Conservation (phyloP, 2,329 filamentous ascomycete genomes). For the Diaporthe capsici region DNA sequence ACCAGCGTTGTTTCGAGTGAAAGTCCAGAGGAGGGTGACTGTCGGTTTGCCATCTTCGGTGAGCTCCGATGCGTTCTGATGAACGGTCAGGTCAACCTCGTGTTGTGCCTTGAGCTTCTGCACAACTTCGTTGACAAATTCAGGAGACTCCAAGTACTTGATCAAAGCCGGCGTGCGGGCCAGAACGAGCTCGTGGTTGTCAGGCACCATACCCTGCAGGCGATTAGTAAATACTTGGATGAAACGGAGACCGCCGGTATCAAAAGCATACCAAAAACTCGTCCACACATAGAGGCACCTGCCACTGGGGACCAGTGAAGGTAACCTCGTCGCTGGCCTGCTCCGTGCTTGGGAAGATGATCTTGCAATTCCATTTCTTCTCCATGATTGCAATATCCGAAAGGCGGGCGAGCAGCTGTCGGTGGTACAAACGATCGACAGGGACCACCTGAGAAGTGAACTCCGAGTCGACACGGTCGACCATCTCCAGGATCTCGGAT, state of each 20-base stretch:
- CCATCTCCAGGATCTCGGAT: constrained; percentile 99
- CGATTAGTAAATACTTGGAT: constrained; percentile 49
- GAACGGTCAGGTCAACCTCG: constrained; percentile 87
- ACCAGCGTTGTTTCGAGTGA: constrained; percentile 97
- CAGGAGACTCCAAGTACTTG: constrained; percentile 84
- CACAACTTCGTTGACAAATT: constrained; percentile 85
- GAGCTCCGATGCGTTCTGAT: constrained; percentile 72
- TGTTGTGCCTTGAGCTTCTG: constrained; percentile 91
- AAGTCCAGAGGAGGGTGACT: constrained; percentile 79
- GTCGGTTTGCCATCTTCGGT: constrained; percentile 71
- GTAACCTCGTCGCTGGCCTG: constrained; percentile 96
- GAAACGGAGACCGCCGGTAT: not conserved
- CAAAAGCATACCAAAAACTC: constrained; percentile 81
- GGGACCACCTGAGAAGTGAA: constrained; percentile 95
- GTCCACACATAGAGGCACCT: constrained; percentile 96
- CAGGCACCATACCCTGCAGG: constrained; percentile 90
- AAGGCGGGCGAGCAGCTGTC: constrained; percentile 90
- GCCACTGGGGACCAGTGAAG: constrained; percentile 96
- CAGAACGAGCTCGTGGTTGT: constrained; percentile 92
- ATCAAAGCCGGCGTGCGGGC: constrained; percentile 81
- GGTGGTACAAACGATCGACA: constrained; percentile 95
- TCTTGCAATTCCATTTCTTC: constrained; percentile 99
- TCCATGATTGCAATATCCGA: constrained; percentile 93
- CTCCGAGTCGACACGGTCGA: constrained; percentile 97
- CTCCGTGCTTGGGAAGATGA: constrained; percentile 97